phyloP scores from a whole-genome alignment of 2,329 filamentous ascomycete species.

The Colletotrichum australisinense region DNA sequence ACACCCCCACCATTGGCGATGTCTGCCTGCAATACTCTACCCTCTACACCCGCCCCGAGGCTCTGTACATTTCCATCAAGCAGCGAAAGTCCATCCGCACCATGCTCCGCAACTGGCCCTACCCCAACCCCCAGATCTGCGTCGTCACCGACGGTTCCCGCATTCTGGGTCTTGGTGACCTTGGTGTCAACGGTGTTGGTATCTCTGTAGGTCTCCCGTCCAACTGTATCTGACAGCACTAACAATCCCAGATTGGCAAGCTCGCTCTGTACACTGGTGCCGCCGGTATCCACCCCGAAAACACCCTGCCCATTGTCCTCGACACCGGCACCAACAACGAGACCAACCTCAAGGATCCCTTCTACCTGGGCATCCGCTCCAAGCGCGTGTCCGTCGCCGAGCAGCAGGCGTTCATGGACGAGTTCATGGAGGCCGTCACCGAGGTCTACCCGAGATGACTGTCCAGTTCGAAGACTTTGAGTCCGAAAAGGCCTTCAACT shows the following conservation, averaged over 20 bases:
- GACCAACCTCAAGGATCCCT: conserved; percentile 72
- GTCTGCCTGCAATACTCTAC: conserved; percentile 97
- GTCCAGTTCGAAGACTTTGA: conserved; percentile 99
- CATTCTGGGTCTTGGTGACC: conserved; percentile 90
- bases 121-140: conserved; percentile 90
- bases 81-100: conserved; percentile 90
- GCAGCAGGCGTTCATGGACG: conserved; percentile 93
- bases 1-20: conserved; percentile 92
- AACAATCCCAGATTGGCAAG: conserved; percentile 78
- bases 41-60: conserved; percentile 94
- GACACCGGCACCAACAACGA: conserved; percentile 77
- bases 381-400: conserved; percentile 82
- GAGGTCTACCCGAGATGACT: conserved; percentile 75
- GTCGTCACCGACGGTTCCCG: conserved; percentile 97
- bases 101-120: conserved; percentile 94
- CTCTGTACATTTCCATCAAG: conserved; percentile 94
- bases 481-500: conserved; percentile 90
- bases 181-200: conserved; percentile 96
- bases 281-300: conserved; percentile 91
- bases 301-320: conserved; percentile 78
- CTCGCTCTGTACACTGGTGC: conserved; percentile 94
- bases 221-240: conserved; percentile 18
- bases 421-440: conserved; percentile 92
- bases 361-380: conserved; percentile 91
- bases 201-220: conserved; percentile 76